Evolutionary conservation across 1,139 yeast species (phyloP).

Genomic region (Saccharomyces hybrid): DNA sequence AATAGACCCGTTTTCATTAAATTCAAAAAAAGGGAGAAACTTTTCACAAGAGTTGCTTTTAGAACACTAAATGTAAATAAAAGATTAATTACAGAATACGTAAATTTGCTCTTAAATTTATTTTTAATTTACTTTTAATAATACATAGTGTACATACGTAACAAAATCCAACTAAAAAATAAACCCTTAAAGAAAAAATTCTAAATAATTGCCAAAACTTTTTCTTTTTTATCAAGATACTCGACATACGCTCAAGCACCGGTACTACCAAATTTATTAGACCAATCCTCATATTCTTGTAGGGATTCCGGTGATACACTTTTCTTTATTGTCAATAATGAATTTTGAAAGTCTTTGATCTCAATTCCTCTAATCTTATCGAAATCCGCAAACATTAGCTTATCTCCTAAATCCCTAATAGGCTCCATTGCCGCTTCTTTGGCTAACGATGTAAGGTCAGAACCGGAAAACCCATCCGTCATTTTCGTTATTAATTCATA

Average conservation of each 20-base stretch:
- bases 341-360: constrained; percentile 43
- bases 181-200: too few relatives aligned
- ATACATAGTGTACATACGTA: background rate
- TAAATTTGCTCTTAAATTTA: background rate
- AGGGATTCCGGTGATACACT: constrained; percentile 53
- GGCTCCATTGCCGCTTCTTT: constrained; percentile 73
- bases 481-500: too few relatives aligned
- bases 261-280: constrained; percentile 33
- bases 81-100: background rate
- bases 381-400: constrained; percentile 45
- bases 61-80: background rate
- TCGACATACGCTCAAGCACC: constrained; percentile 24
- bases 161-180: background rate
- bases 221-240: background rate
- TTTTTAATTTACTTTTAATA: background rate
- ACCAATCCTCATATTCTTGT: constrained; percentile 48
- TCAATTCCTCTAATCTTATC: constrained; percentile 47
- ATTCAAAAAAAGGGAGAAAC: too few relatives aligned
- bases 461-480: constrained; percentile 51
- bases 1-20: background rate
- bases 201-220: too few relatives aligned
- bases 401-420: constrained; percentile 52
- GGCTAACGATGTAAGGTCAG: constrained; percentile 57
- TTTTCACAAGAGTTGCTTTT: too few relatives aligned
- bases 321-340: constrained; percentile 48